Conservation (phyloP, 345 rosid genomes). For the Lenwebbia sp. region DNA sequence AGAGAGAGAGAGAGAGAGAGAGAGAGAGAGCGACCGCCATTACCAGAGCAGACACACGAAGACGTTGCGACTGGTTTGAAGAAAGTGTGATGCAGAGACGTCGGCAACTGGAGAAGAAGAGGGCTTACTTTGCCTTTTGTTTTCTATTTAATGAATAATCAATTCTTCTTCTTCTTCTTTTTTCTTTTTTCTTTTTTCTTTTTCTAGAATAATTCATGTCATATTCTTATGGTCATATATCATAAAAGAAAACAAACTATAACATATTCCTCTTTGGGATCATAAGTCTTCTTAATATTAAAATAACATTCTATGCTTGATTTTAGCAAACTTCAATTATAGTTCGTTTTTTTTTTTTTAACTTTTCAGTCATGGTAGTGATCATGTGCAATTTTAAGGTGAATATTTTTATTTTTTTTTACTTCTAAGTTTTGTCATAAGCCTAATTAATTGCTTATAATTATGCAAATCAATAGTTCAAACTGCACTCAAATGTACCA, state of each 20-base stretch:
- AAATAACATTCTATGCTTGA: background rate
- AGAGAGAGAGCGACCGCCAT: too few relatives aligned
- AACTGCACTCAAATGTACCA: background rate
- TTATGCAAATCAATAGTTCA: background rate
- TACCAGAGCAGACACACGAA: background rate
- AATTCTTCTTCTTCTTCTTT: background rate
- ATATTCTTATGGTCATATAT: background rate
- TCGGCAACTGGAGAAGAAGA: background rate
- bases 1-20: background rate
- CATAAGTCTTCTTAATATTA: background rate
- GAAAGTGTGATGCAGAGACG: background rate
- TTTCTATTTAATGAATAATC: background rate
- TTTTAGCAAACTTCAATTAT: background rate
- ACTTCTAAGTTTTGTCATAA: background rate
- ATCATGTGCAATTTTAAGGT: background rate
- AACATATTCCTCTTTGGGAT: background rate
- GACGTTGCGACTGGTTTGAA: background rate
- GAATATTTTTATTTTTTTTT: too few relatives aligned
- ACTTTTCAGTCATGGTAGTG: background rate
- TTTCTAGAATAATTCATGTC: background rate
- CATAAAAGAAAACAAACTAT: background rate
- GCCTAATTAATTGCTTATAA: background rate
- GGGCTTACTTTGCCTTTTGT: background rate
- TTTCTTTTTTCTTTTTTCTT: background rate
- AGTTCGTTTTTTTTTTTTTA: background rate